phyloP scores from a whole-genome alignment of 768 basidiomycete genomes.

The Macrolepiota albuminosa region DNA sequence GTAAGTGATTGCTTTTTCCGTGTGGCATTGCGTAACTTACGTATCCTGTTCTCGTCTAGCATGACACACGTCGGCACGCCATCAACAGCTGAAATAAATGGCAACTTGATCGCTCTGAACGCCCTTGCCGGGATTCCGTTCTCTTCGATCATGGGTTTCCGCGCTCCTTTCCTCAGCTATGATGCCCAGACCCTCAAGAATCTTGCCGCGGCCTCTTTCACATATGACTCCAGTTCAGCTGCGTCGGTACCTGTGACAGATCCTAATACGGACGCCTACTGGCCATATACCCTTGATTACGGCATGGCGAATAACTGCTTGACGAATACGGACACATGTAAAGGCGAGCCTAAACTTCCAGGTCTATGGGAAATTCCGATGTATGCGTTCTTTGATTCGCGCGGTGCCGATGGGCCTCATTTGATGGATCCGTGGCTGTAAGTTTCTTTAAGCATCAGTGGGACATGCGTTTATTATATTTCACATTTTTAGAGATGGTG shows the following conservation, averaged over 20 bases:
- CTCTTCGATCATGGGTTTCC: constrained; percentile 61
- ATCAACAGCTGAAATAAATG: constrained; percentile 62
- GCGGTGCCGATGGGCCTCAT: constrained; percentile 52
- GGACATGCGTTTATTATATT: neutral
- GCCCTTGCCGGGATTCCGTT: constrained; percentile 75
- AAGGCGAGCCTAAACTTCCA: constrained; percentile 65
- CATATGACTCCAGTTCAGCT: constrained; percentile 64
- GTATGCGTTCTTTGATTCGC: constrained; percentile 69
- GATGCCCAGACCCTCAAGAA: constrained; percentile 54
- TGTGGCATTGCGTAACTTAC: neutral
- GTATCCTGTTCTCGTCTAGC: constrained; percentile 25
- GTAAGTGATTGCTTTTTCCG: constrained; percentile 29
- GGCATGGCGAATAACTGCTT: constrained; percentile 80
- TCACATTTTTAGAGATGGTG: constrained; percentile 35
- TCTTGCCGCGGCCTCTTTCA: constrained; percentile 53
- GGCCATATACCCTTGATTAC: constrained; percentile 80
- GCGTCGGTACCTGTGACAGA: constrained; percentile 65
- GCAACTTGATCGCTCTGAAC: constrained; percentile 76
- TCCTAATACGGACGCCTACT: constrained; percentile 65
- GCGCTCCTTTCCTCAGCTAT: constrained; percentile 73
- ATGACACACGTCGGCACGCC: constrained; percentile 77
- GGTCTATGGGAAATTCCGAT: constrained; percentile 86
- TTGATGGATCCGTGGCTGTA: constrained; percentile 84
- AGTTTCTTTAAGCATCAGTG: constrained; percentile 20
- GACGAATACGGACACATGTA: constrained; percentile 47